Conservation (phyloP, 2,329 filamentous ascomycete species). For the Exophiala viscosa region DNA sequence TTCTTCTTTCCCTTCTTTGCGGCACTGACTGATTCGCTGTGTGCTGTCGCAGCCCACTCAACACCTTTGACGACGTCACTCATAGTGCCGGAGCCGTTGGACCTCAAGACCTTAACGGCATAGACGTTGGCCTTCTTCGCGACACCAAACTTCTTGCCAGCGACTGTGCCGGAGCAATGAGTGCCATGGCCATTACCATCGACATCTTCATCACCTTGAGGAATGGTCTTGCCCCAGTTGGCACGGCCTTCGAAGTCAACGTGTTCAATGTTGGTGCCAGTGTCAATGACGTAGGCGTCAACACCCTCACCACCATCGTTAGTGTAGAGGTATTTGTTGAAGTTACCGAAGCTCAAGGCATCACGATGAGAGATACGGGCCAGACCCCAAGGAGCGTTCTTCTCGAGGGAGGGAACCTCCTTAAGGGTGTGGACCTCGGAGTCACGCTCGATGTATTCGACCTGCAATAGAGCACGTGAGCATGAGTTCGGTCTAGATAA, state of each 20-base stretch:
- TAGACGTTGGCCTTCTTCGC: slow-evolving; percentile 98
- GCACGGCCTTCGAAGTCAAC: slow-evolving; percentile 97
- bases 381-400: slow-evolving; percentile 96
- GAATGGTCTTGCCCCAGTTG: slow-evolving; percentile 95
- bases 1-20: slow-evolving; percentile 86
- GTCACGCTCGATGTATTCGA: slow-evolving; percentile 95
- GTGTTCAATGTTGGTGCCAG: slow-evolving; percentile 88
- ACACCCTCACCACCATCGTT: slow-evolving; percentile 91
- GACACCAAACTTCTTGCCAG: slow-evolving; percentile 98
- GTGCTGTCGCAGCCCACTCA: slow-evolving; percentile 82
- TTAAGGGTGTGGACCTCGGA: slow-evolving; percentile 81
- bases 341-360: slow-evolving; percentile 73
- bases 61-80: slow-evolving; percentile 98
- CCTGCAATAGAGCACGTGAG: slow-evolving; percentile 51
- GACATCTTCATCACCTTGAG: slow-evolving; percentile 69
- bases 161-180: slow-evolving; percentile 97
- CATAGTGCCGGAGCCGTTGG: slow-evolving; percentile 97
- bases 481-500: slow-evolving; percentile 5
- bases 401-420: slow-evolving; percentile 62
- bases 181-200: slow-evolving; percentile 99
- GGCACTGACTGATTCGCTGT: slow-evolving; percentile 68
- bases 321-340: slow-evolving; percentile 97
- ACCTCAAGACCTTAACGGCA: slow-evolving; percentile 96
- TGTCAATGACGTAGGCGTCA: slow-evolving; percentile 98
- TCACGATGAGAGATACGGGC: slow-evolving; percentile 96